Conservation (phyloP, 2,329 filamentous ascomycete genomes). For the Boeremia exigua region DNA sequence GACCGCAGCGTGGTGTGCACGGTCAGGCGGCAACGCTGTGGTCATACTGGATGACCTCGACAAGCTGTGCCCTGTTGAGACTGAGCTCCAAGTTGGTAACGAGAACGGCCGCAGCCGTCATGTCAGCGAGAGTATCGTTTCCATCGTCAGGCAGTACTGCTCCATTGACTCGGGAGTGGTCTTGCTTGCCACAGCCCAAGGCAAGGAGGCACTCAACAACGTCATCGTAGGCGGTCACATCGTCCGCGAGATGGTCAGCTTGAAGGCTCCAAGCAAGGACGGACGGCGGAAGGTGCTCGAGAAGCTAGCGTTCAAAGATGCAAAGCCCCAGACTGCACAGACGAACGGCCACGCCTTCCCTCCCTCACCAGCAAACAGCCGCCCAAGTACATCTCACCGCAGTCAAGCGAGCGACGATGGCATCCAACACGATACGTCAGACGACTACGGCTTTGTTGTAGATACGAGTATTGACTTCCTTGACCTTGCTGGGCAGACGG, state of each 20-base stretch:
- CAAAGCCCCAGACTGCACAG: conserved; percentile 31
- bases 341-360: conserved; percentile 42
- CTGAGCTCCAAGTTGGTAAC: conserved; percentile 89
- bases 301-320: conserved; percentile 66
- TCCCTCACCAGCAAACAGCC: conserved; percentile 57
- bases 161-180: conserved; percentile 80
- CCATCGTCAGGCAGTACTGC: conserved; percentile 84
- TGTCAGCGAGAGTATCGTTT: conserved; percentile 85
- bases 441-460: conserved; percentile 68
- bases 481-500: conserved; percentile 90
- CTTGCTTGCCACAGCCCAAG: conserved; percentile 86
- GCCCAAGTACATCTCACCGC: conserved; percentile 51
- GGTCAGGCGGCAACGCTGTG: conserved; percentile 80
- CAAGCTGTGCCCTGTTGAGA: conserved; percentile 89
- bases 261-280: conserved; percentile 94
- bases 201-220: conserved; percentile 90
- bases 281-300: conserved; percentile 83
- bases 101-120: conserved; percentile 93
- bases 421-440: conserved; percentile 46
- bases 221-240: conserved; percentile 90
- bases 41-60: conserved; percentile 94
- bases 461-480: conserved; percentile 84
- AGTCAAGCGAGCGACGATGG: conserved; percentile 50
- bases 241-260: conserved; percentile 84
- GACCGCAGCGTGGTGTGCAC: conserved; percentile 87